Evolutionary conservation across 345 rosid genomes (phyloP).

Genomic region (Kandelia obovata): DNA sequence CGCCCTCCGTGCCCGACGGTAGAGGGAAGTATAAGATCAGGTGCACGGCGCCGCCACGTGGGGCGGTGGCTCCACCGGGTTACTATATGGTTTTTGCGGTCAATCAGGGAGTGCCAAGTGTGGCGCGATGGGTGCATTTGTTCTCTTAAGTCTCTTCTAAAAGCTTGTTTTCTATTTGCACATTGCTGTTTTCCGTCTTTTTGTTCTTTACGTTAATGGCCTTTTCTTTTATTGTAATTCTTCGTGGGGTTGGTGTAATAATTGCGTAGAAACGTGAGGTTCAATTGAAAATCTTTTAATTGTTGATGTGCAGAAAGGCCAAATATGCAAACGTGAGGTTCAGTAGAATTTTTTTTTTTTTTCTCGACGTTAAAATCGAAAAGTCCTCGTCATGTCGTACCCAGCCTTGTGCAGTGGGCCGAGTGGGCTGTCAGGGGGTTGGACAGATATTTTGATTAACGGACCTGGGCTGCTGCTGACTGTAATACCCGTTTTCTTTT

Average conservation of each 20-base stretch:
- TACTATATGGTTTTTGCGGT: constrained; percentile 88
- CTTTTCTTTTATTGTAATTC: no score
- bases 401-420: no score
- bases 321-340: no score
- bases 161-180: not conserved
- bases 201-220: not conserved
- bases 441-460: no score
- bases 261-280: no score
- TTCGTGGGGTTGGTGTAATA: no score
- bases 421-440: no score
- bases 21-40: constrained; percentile 47
- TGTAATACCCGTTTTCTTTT: no score
- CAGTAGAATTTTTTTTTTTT: no score
- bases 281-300: not conserved
- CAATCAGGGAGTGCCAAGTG: constrained; percentile 86
- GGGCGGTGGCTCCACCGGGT: constrained; percentile 80
- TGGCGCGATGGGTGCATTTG: constrained; percentile 79
- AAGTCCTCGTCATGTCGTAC: no score
- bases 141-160: constrained; percentile 21
- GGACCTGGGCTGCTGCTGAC: no score
- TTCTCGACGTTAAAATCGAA: not conserved
- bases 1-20: constrained; percentile 47
- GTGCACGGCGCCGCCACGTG: constrained; percentile 70
- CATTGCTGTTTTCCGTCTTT: not conserved
- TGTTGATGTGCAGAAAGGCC: not conserved